Percentiles rank a stretch among this genome's conserved stretches.
phyloP scores from a whole-genome alignment of 148 eudicot species.

The Chenopodium formosanum region DNA sequence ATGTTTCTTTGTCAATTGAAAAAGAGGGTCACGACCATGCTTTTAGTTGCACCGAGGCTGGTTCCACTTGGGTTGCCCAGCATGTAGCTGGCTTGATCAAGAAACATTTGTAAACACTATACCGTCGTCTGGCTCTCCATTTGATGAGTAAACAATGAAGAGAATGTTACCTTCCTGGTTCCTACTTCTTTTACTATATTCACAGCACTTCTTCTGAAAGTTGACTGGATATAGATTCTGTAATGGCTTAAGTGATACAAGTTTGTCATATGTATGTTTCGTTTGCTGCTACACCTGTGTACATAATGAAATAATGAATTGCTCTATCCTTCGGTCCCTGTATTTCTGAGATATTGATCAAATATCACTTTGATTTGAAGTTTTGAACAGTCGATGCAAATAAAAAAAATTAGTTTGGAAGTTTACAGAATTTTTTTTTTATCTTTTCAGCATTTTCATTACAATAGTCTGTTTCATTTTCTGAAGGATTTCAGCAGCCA shows the following conservation, averaged over 20 bases:
- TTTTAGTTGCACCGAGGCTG: conserved; percentile 75
- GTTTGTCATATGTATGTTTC: neutral
- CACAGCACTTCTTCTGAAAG: neutral
- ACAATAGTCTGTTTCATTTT: neutral
- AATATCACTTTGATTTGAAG: neutral
- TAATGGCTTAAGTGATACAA: neutral
- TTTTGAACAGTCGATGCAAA: neutral
- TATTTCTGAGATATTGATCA: neutral
- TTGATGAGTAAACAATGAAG: neutral
- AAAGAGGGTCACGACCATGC: conserved; percentile 77
- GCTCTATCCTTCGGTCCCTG: neutral
- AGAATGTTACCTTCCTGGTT: neutral
- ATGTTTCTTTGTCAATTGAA: conserved; percentile 50
- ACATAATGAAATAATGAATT: neutral
- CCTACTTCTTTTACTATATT: neutral
- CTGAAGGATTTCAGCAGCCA: neutral
- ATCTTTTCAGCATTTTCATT: neutral
- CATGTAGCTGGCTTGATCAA: conserved; percentile 62
- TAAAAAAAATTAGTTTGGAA: neutral
- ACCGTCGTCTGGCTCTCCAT: neutral
- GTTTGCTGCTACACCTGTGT: neutral
- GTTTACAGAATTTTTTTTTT: neutral
- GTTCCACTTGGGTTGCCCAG: conserved; percentile 82
- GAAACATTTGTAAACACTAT: conserved; percentile 29
- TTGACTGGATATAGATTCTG: neutral